A percentile compares a stretch with the other conserved stretches of the same genome.
Evolutionary conservation across 139 green algal species (phyloP).

Genomic region (Desmodesmus armatus): DNA sequence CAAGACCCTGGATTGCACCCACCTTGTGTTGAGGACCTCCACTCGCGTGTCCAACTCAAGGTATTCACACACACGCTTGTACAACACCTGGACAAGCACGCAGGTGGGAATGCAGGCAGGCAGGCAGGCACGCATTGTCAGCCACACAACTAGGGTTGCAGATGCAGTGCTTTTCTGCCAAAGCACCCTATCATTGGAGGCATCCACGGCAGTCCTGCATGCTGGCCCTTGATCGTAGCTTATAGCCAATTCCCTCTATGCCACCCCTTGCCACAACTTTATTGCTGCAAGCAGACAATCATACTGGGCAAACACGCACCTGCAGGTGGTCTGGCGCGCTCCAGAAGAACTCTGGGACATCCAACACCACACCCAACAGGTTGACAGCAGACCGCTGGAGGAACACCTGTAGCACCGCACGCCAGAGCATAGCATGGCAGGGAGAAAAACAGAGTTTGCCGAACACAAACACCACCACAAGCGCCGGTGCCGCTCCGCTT

Average conservation of each 20-base stretch:
- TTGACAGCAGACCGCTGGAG: conserved; percentile 72
- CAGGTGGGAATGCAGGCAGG: neutral
- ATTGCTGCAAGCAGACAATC: neutral
- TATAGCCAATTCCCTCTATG: too few species aligned
- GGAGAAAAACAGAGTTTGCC: neutral
- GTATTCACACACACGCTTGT: conserved; percentile 60
- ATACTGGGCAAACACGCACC: neutral
- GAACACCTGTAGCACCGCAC: conserved; percentile 69
- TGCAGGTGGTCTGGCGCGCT: conserved; percentile 80
- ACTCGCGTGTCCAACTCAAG: conserved; percentile 55
- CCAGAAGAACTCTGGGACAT: conserved; percentile 86
- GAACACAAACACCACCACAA: neutral
- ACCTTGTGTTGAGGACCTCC: conserved; percentile 57
- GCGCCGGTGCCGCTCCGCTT: too few species aligned
- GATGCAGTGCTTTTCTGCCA: too few species aligned
- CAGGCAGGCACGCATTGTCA: neutral
- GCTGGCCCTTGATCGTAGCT: neutral
- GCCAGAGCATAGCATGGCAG: neutral
- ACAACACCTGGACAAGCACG: conserved; percentile 45
- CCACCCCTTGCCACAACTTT: too few species aligned
- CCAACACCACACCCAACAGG: conserved; percentile 74
- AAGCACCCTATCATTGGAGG: too few species aligned
- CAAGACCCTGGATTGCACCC: neutral
- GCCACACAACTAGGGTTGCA: too few species aligned
- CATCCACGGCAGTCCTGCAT: too few species aligned